phyloP scores from a whole-genome alignment of 495 filamentous ascomycete genomes.

The Oidiodendron maius region DNA sequence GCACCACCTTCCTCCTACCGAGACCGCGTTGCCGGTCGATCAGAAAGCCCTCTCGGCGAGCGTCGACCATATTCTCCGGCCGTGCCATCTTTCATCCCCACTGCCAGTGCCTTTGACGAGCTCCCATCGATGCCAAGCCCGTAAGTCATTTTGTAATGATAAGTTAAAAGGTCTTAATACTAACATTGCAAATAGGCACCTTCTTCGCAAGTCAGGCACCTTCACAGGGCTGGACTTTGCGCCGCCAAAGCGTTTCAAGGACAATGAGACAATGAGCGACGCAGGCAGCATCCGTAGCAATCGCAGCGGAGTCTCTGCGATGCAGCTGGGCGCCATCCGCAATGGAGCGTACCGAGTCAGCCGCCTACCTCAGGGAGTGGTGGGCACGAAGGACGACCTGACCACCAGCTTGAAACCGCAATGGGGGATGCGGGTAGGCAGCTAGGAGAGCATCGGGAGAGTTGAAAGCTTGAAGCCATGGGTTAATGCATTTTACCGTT shows the following conservation, averaged over 20 bases:
- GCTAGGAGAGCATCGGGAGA: too few species aligned
- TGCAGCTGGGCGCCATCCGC: conserved; percentile 72
- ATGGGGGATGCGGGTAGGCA: conserved; percentile 56
- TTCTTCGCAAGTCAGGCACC: conserved; percentile 81
- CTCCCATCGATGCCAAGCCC: conserved; percentile 81
- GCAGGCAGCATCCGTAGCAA: conserved; percentile 87
- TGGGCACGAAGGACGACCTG: conserved; percentile 76
- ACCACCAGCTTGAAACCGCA: conserved; percentile 63
- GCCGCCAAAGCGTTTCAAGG: conserved; percentile 70
- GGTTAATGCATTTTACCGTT: too few species aligned
- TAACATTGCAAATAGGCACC: conserved; percentile 53
- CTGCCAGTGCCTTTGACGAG: conserved; percentile 82
- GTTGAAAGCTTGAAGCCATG: too few species aligned
- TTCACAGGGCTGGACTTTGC: conserved; percentile 93
- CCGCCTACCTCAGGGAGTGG: conserved; percentile 72
- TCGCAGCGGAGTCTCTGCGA: conserved; percentile 67
- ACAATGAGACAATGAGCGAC: conserved; percentile 67
- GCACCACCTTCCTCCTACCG: conserved; percentile 69
- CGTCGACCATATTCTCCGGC: conserved; percentile 64
- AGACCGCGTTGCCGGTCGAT: conserved; percentile 64
- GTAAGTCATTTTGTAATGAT: conserved; percentile 54
- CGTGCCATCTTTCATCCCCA: conserved; percentile 65
- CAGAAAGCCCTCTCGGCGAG: conserved; percentile 76
- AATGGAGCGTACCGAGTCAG: conserved; percentile 87
- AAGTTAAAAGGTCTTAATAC: too few species aligned